phyloP scores from a whole-genome alignment of 345 rosid genomes.

The Hibiscus mutabilis region DNA sequence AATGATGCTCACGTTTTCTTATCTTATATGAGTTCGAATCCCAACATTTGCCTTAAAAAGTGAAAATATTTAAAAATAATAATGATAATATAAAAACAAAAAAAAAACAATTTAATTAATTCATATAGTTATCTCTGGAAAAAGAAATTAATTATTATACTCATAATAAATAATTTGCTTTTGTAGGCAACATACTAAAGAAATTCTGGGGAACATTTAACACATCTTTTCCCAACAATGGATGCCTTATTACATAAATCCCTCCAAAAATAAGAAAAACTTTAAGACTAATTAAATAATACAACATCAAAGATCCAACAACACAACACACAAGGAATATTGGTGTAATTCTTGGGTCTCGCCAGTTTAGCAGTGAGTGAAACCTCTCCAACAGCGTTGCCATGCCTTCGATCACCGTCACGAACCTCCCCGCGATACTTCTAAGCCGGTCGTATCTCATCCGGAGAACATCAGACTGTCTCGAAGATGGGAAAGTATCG shows the following conservation, averaged over 20 bases:
- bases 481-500: slow-evolving; percentile 42
- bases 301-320: neutral
- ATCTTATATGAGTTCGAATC: no score
- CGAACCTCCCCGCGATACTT: slow-evolving; percentile 28
- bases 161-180: slow-evolving; percentile 15
- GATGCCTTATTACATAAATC: slow-evolving; percentile 15
- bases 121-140: no score
- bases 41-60: no score
- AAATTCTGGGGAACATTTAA: slow-evolving; percentile 14
- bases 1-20: no score
- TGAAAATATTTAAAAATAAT: no score
- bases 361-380: slow-evolving; percentile 20
- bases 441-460: slow-evolving; percentile 39
- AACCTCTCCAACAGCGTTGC: slow-evolving; percentile 30
- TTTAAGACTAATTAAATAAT: neutral
- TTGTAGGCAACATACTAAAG: slow-evolving; percentile 24
- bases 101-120: no score
- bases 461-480: slow-evolving; percentile 18
- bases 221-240: neutral
- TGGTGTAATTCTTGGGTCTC: slow-evolving; percentile 29
- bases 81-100: no score
- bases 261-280: neutral
- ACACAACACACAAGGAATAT: slow-evolving; percentile 23
- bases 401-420: slow-evolving; percentile 27
- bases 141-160: neutral